A percentile compares a stretch with the other conserved stretches of the same genome.
These are phyloP conservation scores for Coemansia sp. DNA, from an alignment of 192 early-diverging fungal species.

Conservation along the genomic window DNA sequence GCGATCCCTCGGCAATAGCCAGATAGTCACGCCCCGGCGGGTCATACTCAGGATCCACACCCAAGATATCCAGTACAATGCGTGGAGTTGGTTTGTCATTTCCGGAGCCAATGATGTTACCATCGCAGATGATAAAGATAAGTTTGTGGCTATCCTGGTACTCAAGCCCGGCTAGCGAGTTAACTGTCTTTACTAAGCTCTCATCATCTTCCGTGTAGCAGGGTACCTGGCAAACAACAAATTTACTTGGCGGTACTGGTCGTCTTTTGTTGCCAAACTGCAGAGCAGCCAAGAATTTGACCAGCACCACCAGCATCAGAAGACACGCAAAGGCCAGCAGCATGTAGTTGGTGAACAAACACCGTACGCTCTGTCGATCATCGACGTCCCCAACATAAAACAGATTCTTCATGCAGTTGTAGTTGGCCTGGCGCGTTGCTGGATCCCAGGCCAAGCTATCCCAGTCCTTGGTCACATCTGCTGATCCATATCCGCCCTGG, in stretches of 20 bases:
- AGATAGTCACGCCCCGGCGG: constrained; percentile 76
- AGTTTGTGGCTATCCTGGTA: constrained; percentile 90
- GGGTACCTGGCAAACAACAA: constrained; percentile 92
- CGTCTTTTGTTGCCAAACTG: constrained; percentile 66
- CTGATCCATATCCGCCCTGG: constrained; percentile 40
- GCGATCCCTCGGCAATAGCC: constrained; percentile 85
- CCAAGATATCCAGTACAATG: constrained; percentile 84
- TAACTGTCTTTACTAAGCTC: constrained; percentile 74
- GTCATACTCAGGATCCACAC: constrained; percentile 75
- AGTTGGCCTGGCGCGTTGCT: constrained; percentile 37
- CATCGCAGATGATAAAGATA: constrained; percentile 80
- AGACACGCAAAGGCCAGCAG: constrained; percentile 72
- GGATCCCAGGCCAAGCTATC: constrained; percentile 26
- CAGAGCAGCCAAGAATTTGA: constrained; percentile 76
- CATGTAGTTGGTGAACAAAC: constrained; percentile 82
- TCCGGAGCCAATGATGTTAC: constrained; percentile 89
- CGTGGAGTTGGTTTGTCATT: constrained; percentile 90
- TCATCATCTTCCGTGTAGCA: constrained; percentile 94
- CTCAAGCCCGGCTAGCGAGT: constrained; percentile 69
- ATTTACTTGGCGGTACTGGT: constrained; percentile 86
- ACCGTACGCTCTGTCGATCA: constrained; percentile 68
- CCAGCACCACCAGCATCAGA: constrained; percentile 73
- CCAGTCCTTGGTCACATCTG: constrained; percentile 47
- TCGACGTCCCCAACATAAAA: constrained; percentile 86
- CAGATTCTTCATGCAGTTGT: constrained; percentile 77